Evolutionary conservation across 1,139 yeast species (phyloP).

Genomic region (Yarrowia galli): DNA sequence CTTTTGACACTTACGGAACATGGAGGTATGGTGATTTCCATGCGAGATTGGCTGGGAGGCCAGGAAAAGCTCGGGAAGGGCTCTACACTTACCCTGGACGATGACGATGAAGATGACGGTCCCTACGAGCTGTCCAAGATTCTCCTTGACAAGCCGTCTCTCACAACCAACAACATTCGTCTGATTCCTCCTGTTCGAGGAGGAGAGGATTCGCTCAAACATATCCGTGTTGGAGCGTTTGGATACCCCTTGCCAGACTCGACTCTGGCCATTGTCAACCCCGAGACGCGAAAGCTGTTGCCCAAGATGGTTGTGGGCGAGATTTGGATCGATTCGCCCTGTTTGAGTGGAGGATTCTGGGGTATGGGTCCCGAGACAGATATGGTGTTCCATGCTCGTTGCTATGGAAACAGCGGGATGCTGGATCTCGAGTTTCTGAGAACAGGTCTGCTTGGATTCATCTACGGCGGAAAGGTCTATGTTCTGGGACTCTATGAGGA

Average conservation of each 20-base stretch:
- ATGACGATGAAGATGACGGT: constrained; percentile 52
- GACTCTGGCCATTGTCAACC: constrained; percentile 90
- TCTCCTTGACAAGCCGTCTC: constrained; percentile 78
- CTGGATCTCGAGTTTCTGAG: constrained; percentile 82
- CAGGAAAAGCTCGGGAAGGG: constrained; percentile 62
- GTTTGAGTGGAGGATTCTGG: constrained; percentile 88
- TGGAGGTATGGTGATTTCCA: constrained; percentile 93
- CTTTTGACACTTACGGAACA: constrained; percentile 88
- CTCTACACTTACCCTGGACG: constrained; percentile 40
- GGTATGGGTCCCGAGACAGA: constrained; percentile 74
- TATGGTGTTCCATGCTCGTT: constrained; percentile 80
- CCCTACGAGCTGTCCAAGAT: constrained; percentile 69
- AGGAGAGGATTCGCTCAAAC: constrained; percentile 57
- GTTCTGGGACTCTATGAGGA: constrained; percentile 92
- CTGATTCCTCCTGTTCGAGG: constrained; percentile 66
- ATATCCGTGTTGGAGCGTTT: constrained; percentile 82
- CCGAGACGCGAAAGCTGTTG: constrained; percentile 77
- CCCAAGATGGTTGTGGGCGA: constrained; percentile 89
- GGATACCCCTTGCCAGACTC: constrained; percentile 96
- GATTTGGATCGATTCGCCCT: constrained; percentile 93
- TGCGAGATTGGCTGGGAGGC: constrained; percentile 82
- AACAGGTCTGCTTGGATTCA: constrained; percentile 90
- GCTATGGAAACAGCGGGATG: constrained; percentile 71
- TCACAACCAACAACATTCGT: constrained; percentile 78
- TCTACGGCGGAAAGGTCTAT: constrained; percentile 84